Base-by-base conservation (phyloP, 495 filamentous ascomycete genomes). In the Neurospora sp. region DNA sequence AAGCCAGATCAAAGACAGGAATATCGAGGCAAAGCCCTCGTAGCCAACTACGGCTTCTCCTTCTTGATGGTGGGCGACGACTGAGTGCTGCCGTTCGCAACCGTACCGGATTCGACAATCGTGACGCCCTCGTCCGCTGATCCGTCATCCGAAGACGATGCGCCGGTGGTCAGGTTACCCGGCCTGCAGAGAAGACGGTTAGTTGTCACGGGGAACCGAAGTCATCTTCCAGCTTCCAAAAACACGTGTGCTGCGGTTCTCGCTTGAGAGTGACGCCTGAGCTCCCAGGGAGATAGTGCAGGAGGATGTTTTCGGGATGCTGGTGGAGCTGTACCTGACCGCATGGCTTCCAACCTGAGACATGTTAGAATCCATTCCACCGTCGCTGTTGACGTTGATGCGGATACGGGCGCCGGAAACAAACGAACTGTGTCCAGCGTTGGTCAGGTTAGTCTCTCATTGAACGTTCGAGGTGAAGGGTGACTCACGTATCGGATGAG, bases 11-110 rank as follows among this genome's bases (percentile, higher is more conserved):
- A 69, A 54, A 42, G 31, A 71, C 54, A 46, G 59, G 20, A 59
- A 70, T 71, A 39, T 42, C 41, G 54, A 48, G 70, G 59, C 69
- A 72, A 66, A 75, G 69, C 72, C 69, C 69, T 39, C 44, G 39
- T 38, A 37, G 54, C 44, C 74, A 70, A 66, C 72, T 73, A 82
- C 31, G 74, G 70, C 73, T 80, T 84, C 78, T 84, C 84, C 75
- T 82, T 81, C 74, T 86, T 86, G 77, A 79, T 77, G 8, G 82
- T 80, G 31, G 87, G 87, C 23, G 87, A 88, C 2, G 84, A 83
- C 73, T 84, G 81, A 71, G 81, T 83, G 76, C 85, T 88, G 46
- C 84, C 84, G 70, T 85, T 83, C 42, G 81, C 86, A 71, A 84
- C 80, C 70, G 82, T 82, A n/a, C 82, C 82, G 59, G 85, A 86